phyloP scores from a whole-genome alignment of 805 yeast genomes.

The Maudiozyma turicensis region DNA sequence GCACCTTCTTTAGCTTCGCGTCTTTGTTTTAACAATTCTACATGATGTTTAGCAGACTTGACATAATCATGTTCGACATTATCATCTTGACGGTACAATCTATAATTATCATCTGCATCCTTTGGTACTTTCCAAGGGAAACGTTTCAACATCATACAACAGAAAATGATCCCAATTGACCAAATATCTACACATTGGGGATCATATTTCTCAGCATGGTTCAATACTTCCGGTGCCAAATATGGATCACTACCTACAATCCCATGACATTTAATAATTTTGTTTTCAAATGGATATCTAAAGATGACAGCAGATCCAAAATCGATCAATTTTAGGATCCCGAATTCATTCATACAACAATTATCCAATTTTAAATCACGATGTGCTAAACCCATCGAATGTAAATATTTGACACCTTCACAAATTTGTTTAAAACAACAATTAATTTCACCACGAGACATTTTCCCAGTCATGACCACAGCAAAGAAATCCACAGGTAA shows the following conservation, averaged over 20 bases:
- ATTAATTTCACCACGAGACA: slow-evolving; percentile 72
- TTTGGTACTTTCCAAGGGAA: slow-evolving; percentile 85
- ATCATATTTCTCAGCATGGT: slow-evolving; percentile 43
- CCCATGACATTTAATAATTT: slow-evolving; percentile 55
- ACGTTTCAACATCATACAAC: slow-evolving; percentile 76
- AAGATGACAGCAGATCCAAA: slow-evolving; percentile 79
- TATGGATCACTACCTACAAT: slow-evolving; percentile 83
- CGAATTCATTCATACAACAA: slow-evolving; percentile 65
- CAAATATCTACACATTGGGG: slow-evolving; percentile 73
- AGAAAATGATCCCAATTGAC: slow-evolving; percentile 76
- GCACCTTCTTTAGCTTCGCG: slow-evolving; percentile 7
- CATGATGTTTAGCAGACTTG: slow-evolving; percentile 62
- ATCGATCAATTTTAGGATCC: slow-evolving; percentile 69
- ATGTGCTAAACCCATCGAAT: slow-evolving; percentile 71
- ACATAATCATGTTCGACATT: slow-evolving; percentile 69
- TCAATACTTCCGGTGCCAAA: slow-evolving; percentile 70
- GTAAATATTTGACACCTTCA: slow-evolving; percentile 63
- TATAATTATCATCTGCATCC: slow-evolving; percentile 56
- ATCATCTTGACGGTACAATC: slow-evolving; percentile 52
- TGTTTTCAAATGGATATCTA: slow-evolving; percentile 58
- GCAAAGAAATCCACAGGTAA: slow-evolving; percentile 79
- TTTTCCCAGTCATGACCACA: slow-evolving; percentile 74
- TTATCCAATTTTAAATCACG: slow-evolving; percentile 76
- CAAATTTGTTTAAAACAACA: slow-evolving; percentile 70
- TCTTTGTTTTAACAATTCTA: slow-evolving; percentile 44